phyloP scores from a whole-genome alignment of 257 asterid genomes.

The Cinchona pubescens region DNA sequence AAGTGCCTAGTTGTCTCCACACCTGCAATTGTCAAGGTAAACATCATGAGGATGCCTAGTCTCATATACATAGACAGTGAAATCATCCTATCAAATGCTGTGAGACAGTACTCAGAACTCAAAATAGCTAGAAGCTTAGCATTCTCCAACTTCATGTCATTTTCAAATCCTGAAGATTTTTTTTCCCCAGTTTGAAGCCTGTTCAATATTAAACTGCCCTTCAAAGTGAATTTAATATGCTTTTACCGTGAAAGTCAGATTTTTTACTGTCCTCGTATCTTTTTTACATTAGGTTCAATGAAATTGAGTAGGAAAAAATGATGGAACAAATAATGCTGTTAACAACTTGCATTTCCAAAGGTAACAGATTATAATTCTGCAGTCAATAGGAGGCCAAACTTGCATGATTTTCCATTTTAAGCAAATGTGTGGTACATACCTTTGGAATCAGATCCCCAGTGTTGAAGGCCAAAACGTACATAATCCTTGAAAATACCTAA shows the following conservation, averaged over 20 bases:
- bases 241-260: not conserved
- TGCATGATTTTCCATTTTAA: not conserved
- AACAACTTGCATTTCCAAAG: not conserved
- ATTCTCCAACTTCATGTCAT: not conserved
- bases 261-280: not conserved
- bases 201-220: not conserved
- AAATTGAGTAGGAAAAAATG: not conserved
- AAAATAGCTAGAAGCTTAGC: not conserved
- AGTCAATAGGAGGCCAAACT: not conserved
- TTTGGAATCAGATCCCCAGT: slow-evolving; percentile 98
- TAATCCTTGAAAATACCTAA: slow-evolving; percentile 75
- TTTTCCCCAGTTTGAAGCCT: not conserved
- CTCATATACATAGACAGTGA: not conserved
- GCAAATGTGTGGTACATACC: slow-evolving; percentile 36
- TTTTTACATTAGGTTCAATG: not conserved
- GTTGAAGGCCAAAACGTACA: slow-evolving; percentile 78
- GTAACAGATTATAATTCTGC: not conserved
- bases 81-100: not conserved
- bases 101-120: not conserved
- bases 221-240: not conserved
- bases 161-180: not conserved
- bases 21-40: slow-evolving; percentile 42
- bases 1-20: slow-evolving; percentile 90
- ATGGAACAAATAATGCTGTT: not conserved
- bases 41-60: not conserved